Conservation (phyloP, 2,329 filamentous ascomycete species). For the Stagonosporopsis rhizophila region DNA sequence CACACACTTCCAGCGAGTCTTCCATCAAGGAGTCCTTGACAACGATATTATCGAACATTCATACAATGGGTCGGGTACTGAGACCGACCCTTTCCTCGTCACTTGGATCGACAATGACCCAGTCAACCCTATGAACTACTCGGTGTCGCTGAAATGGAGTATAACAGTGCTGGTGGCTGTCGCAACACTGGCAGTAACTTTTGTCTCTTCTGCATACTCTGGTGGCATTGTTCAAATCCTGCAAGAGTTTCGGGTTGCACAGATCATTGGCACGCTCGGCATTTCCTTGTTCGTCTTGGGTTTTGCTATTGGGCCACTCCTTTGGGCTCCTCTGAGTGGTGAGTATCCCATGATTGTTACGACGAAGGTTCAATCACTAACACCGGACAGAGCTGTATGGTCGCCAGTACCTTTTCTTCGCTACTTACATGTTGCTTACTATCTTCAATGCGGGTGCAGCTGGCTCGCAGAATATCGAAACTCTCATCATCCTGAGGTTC, state of each 20-base stretch:
- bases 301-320: slow-evolving; percentile 66
- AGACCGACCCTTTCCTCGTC: slow-evolving; percentile 71
- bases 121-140: slow-evolving; percentile 70
- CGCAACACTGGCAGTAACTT: slow-evolving; percentile 72
- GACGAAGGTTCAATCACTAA: not conserved
- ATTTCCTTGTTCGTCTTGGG: slow-evolving; percentile 70
- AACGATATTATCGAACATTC: slow-evolving; percentile 62
- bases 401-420: slow-evolving; percentile 48
- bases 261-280: slow-evolving; percentile 66
- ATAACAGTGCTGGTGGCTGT: slow-evolving; percentile 69
- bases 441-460: slow-evolving; percentile 53
- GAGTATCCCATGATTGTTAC: not conserved
- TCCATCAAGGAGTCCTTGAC: slow-evolving; percentile 66
- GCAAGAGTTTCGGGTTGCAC: slow-evolving; percentile 59
- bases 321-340: slow-evolving; percentile 65
- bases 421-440: slow-evolving; percentile 48
- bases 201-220: slow-evolving; percentile 73
- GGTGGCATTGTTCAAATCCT: slow-evolving; percentile 64
- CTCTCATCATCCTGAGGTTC: slow-evolving; percentile 55
- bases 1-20: slow-evolving; percentile 53
- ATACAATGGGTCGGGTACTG: slow-evolving; percentile 61
- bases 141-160: slow-evolving; percentile 66
- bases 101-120: slow-evolving; percentile 72
- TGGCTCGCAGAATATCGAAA: slow-evolving; percentile 53
- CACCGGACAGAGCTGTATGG: slow-evolving; percentile 62